Conservation (phyloP, 192 early-diverging fungal genomes). For the Pilobolus umbonatus region DNA sequence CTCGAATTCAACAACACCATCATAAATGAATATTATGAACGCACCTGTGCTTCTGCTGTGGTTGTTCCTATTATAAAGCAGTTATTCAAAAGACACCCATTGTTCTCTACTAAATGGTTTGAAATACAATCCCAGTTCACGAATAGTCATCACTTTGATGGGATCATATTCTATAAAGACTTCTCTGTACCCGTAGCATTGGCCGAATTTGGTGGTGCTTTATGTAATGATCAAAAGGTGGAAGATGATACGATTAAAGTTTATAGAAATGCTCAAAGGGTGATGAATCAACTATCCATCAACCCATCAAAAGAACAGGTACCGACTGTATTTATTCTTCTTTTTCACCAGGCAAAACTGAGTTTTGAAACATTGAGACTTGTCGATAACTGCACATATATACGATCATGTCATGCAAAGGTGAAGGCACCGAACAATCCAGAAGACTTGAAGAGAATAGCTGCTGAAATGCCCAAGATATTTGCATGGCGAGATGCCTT, state of each 20-base stretch:
- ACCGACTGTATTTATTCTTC: background rate
- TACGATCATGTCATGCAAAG: background rate
- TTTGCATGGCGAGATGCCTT: background rate
- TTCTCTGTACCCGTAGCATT: background rate
- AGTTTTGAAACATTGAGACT: background rate
- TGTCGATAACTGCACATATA: background rate
- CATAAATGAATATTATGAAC: background rate
- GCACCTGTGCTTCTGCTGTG: background rate
- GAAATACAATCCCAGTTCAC: background rate
- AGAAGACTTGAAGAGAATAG: background rate
- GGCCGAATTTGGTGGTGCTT: background rate
- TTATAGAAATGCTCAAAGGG: background rate
- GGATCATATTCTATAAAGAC: background rate
- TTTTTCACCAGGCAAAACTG: conserved; percentile 1
- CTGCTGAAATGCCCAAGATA: background rate
- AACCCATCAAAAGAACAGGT: background rate
- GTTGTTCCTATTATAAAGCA: background rate
- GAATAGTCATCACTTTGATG: background rate
- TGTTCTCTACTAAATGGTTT: background rate
- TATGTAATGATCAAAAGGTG: background rate
- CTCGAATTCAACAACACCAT: background rate
- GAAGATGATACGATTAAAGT: background rate
- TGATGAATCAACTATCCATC: background rate
- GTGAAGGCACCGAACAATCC: background rate
- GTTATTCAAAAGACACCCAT: background rate